Evolutionary conservation across 441 rosid species (phyloP), one percentile per base, ranked within the genome.

Genomic region (Croton setiger): DNA sequence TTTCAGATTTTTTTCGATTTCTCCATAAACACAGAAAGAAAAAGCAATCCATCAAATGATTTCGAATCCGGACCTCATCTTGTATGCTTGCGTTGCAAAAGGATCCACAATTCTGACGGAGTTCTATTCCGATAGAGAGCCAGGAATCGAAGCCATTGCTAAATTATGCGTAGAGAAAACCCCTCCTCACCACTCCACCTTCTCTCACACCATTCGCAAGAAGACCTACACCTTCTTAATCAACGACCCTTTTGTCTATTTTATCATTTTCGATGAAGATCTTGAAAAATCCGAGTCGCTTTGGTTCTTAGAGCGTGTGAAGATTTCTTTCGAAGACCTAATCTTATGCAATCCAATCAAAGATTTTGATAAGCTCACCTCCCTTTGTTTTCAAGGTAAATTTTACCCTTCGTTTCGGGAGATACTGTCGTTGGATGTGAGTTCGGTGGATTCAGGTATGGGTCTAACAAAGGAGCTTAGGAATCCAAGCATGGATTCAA

Each of bases 1-100:
- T 63, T 21, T 54, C 8, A 64, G 57, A 21, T 36, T 27, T 4
- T 35, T 52, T 49, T 33, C 44, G 65, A 37, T 41, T 27, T 44
- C 23, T 44, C 2, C 36, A 39, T 17, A n/a, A 18, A 23, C 13
- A 18, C 3, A 39, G 9, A 18, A 1, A 31, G 14, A 57, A 33
- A 64, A 7, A 35, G 39, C 60, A 57, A 47, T 17, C 47, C 60
- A 59, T 65, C 84, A 66, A 69, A 88, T 88, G 97, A 81, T 90
- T 72, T 78, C 90, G 36, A 80, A 87, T 75, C 89, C 85, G 45
- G 77, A 75, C 72, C 80, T 76, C 47, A 65, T 94, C 60, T 65
- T 82, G n/a, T 94, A 88, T 69, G 78, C 86, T 53, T 88, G 97
- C 84, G 75, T 90, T 72, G 86, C 97, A 5, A 86, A 79, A 67